Percentiles rank a stretch among this genome's conserved stretches.
These are phyloP conservation scores for Mycena venus DNA, from an alignment of 768 basidiomycete genomes.

Conservation along the genomic window DNA sequence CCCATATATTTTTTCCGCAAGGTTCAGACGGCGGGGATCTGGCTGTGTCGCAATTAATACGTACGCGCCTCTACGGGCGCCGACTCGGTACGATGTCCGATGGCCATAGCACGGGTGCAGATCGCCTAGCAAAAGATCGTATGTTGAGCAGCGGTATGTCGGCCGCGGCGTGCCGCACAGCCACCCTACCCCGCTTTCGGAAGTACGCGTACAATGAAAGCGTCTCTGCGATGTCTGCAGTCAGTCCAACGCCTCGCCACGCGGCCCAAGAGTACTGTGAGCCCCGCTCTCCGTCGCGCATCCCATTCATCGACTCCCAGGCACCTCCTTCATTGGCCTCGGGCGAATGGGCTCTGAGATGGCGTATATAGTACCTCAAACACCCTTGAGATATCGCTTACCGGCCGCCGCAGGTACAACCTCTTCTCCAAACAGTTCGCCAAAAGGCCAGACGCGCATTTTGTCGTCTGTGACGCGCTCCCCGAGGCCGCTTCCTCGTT, in stretches of 20 bases:
- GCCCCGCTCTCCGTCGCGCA: neutral
- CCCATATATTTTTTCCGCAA: neutral
- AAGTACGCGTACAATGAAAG: slow-evolving; percentile 61
- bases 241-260: slow-evolving; percentile 47
- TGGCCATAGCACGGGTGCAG: no score
- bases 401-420: slow-evolving; percentile 63
- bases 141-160: no score
- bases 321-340: slow-evolving; percentile 86
- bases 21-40: neutral
- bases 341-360: slow-evolving; percentile 93
- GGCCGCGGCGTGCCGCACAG: neutral
- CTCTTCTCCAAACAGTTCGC: slow-evolving; percentile 81
- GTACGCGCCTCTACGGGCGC: slow-evolving; percentile 2
- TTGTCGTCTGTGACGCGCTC: slow-evolving; percentile 85
- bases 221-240: slow-evolving; percentile 60
- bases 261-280: slow-evolving; percentile 53
- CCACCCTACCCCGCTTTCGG: neutral
- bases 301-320: slow-evolving; percentile 13
- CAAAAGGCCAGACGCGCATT: slow-evolving; percentile 64
- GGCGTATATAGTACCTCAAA: slow-evolving; percentile 55
- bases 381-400: neutral
- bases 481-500: slow-evolving; percentile 72
- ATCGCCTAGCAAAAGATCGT: neutral
- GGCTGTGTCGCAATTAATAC: neutral
- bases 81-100: no score